Conservation (phyloP, 2,329 filamentous ascomycete species). For the Nigrospora oryzae region DNA sequence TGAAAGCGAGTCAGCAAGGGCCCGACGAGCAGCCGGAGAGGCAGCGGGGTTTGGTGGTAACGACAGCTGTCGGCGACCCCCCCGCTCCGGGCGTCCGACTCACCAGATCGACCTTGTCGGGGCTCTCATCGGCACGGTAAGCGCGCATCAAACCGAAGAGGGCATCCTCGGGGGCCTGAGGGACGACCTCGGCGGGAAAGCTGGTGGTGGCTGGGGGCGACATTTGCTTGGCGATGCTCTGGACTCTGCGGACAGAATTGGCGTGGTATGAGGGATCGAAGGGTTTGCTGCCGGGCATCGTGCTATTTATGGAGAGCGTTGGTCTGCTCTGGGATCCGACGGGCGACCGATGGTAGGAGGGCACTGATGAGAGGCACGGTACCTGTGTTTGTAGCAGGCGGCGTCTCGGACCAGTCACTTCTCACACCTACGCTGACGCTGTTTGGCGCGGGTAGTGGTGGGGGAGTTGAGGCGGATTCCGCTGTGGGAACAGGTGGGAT, state of each 20-base stretch:
- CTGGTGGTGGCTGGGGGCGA: conserved; percentile 52
- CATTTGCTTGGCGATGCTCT: conserved; percentile 64
- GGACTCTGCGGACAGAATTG: conserved; percentile 41
- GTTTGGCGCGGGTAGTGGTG: too few relatives aligned
- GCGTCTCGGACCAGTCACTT: too few relatives aligned
- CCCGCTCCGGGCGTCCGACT: conserved; percentile 19
- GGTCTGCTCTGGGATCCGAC: too few relatives aligned
- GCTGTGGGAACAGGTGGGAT: too few relatives aligned
- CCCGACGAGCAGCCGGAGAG: background rate
- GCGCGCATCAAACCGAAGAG: conserved; percentile 89
- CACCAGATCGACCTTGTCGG: conserved; percentile 87
- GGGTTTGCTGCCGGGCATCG: conserved; percentile 20
- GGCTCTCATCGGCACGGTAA: conserved; percentile 68
- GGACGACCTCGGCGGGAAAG: conserved; percentile 70
- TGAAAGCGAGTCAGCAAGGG: conserved; percentile 15
- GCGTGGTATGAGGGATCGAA: conserved; percentile 34
- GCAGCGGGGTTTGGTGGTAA: conserved; percentile 4
- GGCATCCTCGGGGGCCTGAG: conserved; percentile 88
- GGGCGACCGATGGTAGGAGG: too few relatives aligned
- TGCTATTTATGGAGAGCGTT: background rate
- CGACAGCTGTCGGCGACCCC: conserved; percentile 2
- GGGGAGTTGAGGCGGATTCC: too few relatives aligned
- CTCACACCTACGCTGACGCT: too few relatives aligned
- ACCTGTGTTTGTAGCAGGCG: too few relatives aligned
- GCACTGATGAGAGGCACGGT: too few relatives aligned